Base-by-base conservation (phyloP, 495 filamentous ascomycete species). In the Hypoxylon fragiforme region DNA sequence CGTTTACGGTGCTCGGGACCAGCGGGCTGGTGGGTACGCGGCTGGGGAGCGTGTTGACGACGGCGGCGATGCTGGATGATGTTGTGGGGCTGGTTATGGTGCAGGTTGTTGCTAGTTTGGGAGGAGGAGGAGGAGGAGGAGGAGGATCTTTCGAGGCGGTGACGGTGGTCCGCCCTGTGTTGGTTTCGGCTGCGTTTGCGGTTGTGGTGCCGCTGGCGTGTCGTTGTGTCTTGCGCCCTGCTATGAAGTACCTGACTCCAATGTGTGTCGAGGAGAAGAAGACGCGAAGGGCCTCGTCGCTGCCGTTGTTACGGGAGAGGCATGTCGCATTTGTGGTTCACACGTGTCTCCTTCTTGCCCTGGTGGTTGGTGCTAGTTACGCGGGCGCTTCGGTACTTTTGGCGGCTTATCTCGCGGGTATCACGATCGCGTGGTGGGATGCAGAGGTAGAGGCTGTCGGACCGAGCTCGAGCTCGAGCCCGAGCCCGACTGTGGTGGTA, bases 41-140 rank as follows among this genome's bases (percentile, higher is more conserved):
- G 2, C 68, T 92, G 1, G 90, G 89, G 0, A 79, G 80, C 0
- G 84, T 94, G 0, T 78, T 90, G 0, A 77, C 79, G 7, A 83
- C 81, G 47, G 88, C 87, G 2, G 90, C 88, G 14, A 87, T 94
- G 79, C 77, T 95, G 60, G 90, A 94, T 67, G 90, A 92, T 71
- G 86, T 94, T 1, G 77, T 88, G 12, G 89, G 89, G 0, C 69
- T 94, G n/a, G 80, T 94, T 1, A 86, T 92, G 79, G 84, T 90
- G 14, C 82, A 89, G 57, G 75, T 89, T 12, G 73, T 83, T 31
- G 70, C 77, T 6, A 73, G 71, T 9, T 67, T 81, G 16, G 78
- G 79, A 7, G 47, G 36, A 8, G 63, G 49, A 21, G 50, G 49
- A 7, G 55, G 26, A 7, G 28, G 59, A 44, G 22, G 38, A 3